A percentile compares a stretch with the other conserved stretches of the same genome.
Conservation (phyloP, 306 rosid genomes). For the Boehmeria nivea region DNA sequence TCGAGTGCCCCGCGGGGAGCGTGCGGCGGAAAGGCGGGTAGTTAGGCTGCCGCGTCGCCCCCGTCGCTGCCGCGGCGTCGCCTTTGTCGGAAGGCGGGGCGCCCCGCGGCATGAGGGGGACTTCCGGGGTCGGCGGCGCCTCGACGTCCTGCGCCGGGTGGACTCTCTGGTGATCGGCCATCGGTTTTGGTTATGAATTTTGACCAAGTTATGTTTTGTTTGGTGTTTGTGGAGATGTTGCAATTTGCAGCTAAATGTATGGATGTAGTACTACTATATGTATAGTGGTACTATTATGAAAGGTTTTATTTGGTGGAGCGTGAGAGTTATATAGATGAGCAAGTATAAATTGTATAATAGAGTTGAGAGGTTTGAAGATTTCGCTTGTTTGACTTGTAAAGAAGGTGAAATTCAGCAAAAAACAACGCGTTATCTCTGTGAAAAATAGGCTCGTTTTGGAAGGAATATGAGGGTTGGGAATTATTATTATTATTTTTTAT, state of each 20-base stretch:
- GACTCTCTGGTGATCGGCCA: conserved; percentile 69
- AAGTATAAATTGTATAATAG: neutral
- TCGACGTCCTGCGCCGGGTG: conserved; percentile 65
- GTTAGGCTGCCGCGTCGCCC: neutral
- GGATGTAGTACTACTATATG: neutral
- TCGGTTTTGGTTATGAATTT: neutral
- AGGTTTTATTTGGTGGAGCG: neutral
- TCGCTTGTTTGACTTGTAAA: conserved; percentile 26
- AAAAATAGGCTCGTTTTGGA: too few species aligned
- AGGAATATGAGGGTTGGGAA: too few species aligned
- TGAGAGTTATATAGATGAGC: neutral
- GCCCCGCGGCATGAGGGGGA: conserved; percentile 48
- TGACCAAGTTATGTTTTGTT: neutral
- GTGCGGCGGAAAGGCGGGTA: conserved; percentile 33
- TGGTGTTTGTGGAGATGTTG: neutral
- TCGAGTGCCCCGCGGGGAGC: conserved; percentile 40
- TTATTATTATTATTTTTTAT: too few species aligned
- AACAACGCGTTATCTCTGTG: neutral
- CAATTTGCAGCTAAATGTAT: neutral
- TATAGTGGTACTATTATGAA: neutral
- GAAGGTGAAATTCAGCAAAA: conserved; percentile 3
- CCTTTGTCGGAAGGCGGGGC: conserved; percentile 39
- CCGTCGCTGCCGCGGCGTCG: neutral
- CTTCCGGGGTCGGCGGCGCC: conserved; percentile 40
- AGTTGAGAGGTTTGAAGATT: conserved; percentile 16